These are phyloP conservation scores for Colletotrichum sp. DNA, from an alignment of 2,329 filamentous ascomycete species.

Conservation along the genomic window DNA sequence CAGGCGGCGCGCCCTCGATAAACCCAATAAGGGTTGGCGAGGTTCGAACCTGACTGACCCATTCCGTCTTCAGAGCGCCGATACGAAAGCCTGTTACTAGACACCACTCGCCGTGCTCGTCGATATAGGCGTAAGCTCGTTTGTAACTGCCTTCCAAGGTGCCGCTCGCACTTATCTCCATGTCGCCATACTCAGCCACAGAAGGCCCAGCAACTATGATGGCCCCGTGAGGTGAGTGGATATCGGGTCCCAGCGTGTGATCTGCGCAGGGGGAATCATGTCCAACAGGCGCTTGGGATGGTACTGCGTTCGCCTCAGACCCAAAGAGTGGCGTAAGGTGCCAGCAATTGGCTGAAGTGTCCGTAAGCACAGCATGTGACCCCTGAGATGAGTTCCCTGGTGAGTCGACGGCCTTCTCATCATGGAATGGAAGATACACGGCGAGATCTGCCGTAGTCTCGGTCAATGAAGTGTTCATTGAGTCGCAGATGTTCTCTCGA, in stretches of 20 bases:
- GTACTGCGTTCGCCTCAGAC: neutral
- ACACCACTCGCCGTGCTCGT: neutral
- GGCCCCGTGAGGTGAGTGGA: neutral
- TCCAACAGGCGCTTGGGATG: neutral
- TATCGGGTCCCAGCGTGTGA: neutral
- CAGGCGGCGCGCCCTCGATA: neutral
- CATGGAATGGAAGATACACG: neutral
- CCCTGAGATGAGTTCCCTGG: neutral
- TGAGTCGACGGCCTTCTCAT: neutral
- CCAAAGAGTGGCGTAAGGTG: neutral
- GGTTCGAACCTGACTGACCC: neutral
- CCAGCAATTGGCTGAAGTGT: neutral
- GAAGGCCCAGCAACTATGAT: neutral
- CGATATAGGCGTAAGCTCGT: neutral
- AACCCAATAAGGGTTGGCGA: neutral
- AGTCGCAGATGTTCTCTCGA: neutral
- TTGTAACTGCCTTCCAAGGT: neutral
- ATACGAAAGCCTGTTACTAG: neutral
- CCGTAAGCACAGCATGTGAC: neutral
- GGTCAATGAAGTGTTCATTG: neutral
- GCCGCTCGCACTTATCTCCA: neutral
- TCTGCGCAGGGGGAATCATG: neutral
- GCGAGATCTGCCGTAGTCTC: neutral
- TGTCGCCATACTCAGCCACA: neutral
- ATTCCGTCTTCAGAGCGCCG: neutral